Evolutionary conservation across 192 early-diverging fungal species (phyloP).

Genomic region (Borealophlyctis nickersoniae): DNA sequence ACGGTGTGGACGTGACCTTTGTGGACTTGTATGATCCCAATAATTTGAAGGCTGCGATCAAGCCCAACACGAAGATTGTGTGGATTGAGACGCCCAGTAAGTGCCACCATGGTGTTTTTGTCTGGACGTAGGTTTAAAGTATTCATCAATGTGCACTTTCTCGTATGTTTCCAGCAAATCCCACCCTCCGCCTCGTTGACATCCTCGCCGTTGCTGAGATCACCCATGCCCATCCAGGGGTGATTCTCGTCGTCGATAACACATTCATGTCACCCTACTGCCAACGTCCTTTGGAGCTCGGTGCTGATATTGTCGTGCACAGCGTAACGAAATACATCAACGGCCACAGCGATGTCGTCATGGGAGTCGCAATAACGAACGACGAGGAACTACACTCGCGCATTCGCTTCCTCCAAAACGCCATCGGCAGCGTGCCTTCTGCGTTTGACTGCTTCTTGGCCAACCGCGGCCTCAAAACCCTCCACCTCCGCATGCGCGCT

Average conservation of each 20-base stretch:
- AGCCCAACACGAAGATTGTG: constrained; percentile 80
- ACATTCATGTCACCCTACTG: constrained; percentile 98
- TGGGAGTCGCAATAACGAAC: constrained; percentile 89
- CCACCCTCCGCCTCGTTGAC: constrained; percentile 90
- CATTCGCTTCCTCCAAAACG: constrained; percentile 91
- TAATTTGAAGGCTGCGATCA: constrained; percentile 64
- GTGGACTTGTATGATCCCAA: constrained; percentile 76
- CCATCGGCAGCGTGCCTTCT: constrained; percentile 92
- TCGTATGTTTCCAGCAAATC: constrained; percentile 92
- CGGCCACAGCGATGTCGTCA: constrained; percentile 97
- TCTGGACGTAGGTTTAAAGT: constrained; percentile 3
- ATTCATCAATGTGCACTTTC: constrained; percentile 64
- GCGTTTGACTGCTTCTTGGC: constrained; percentile 98
- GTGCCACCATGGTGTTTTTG: constrained; percentile 8
- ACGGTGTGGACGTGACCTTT: constrained; percentile 82
- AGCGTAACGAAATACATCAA: constrained; percentile 99
- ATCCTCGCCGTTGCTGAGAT: constrained; percentile 75
- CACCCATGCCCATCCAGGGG: constrained; percentile 69
- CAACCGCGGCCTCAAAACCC: constrained; percentile 90
- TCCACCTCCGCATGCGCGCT: constrained; percentile 90
- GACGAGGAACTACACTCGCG: constrained; percentile 67
- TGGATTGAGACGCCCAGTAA: constrained; percentile 82
- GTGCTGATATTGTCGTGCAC: constrained; percentile 97
- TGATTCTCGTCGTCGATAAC: constrained; percentile 92
- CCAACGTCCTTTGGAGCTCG: constrained; percentile 84